Conservation (phyloP, 345 rosid species). For the Noccaea bulbosa region DNA sequence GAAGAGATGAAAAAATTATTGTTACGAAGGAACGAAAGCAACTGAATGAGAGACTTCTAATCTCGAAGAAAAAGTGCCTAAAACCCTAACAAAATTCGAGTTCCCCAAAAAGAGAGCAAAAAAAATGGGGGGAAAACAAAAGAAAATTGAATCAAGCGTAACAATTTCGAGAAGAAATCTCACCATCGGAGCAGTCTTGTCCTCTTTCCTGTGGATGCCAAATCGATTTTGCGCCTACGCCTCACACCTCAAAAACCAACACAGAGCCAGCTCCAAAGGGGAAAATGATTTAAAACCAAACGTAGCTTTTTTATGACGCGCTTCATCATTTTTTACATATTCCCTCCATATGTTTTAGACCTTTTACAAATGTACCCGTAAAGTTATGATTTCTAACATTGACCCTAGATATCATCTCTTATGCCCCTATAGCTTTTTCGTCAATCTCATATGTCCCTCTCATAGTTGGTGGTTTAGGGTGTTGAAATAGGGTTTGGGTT, state of each 20-base stretch:
- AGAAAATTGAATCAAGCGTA: not conserved
- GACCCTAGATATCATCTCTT: no score
- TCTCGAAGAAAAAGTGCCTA: not conserved
- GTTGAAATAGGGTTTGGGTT: no score
- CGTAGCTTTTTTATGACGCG: constrained; percentile 34
- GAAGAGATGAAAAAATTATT: not conserved
- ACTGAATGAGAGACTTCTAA: not conserved
- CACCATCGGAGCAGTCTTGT: constrained; percentile 37
- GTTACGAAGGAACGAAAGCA: not conserved
- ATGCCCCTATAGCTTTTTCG: no score
- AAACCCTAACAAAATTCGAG: constrained; percentile 31
- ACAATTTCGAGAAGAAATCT: not conserved
- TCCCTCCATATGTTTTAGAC: not conserved
- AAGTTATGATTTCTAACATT: not conserved
- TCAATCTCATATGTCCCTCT: no score
- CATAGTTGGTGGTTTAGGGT: no score
- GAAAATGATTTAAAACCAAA: constrained; percentile 23
- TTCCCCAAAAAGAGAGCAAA: not conserved
- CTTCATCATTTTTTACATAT: constrained; percentile 31
- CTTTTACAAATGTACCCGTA: not conserved
- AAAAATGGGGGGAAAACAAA: not conserved
- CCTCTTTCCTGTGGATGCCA: constrained; percentile 15
- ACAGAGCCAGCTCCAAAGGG: constrained; percentile 1
- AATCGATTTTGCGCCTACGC: constrained; percentile 1
- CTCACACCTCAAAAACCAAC: constrained; percentile 6